Evolutionary conservation across 1,284 basidiomycete species (phyloP).

Genomic region (Malassezia slooffiae): DNA sequence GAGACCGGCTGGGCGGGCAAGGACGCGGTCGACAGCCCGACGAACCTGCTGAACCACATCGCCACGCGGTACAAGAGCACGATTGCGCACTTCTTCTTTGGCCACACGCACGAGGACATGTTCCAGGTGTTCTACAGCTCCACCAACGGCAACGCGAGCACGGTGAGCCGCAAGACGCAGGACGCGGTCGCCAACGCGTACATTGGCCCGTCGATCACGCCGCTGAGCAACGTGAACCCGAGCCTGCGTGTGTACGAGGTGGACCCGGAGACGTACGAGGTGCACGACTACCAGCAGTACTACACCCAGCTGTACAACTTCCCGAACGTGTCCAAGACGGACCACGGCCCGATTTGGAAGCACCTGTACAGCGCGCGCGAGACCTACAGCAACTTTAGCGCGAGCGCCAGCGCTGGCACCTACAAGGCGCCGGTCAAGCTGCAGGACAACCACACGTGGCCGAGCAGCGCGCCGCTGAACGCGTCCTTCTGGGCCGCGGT

Average conservation of each 20-base stretch:
- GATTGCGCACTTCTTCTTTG: constrained; percentile 68
- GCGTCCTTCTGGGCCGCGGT: constrained; percentile 73
- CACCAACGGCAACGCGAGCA: constrained; percentile 53
- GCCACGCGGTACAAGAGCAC: constrained; percentile 68
- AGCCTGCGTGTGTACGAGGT: constrained; percentile 70
- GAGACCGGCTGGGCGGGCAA: constrained; percentile 58
- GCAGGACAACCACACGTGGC: constrained; percentile 50
- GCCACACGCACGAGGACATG: constrained; percentile 71
- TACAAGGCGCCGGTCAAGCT: constrained; percentile 10
- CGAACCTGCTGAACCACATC: constrained; percentile 49
- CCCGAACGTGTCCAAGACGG: constrained; percentile 50
- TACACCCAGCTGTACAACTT: constrained; percentile 30
- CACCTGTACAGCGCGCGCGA: constrained; percentile 63
- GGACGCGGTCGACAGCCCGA: constrained; percentile 53
- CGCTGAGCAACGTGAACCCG: constrained; percentile 63
- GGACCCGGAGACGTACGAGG: constrained; percentile 53
- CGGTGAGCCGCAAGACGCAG: constrained; percentile 49
- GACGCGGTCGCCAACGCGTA: constrained; percentile 8
- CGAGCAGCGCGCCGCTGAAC: constrained; percentile 59
- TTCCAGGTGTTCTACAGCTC: constrained; percentile 66
- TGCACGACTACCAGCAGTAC: constrained; percentile 40
- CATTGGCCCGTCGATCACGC: constrained; percentile 62
- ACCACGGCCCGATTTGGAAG: constrained; percentile 55
- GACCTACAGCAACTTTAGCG: constrained; percentile 54
- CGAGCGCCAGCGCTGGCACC: constrained; percentile 6